phyloP scores from a whole-genome alignment of 148 eudicot species.

The Persicaria maculosa region DNA sequence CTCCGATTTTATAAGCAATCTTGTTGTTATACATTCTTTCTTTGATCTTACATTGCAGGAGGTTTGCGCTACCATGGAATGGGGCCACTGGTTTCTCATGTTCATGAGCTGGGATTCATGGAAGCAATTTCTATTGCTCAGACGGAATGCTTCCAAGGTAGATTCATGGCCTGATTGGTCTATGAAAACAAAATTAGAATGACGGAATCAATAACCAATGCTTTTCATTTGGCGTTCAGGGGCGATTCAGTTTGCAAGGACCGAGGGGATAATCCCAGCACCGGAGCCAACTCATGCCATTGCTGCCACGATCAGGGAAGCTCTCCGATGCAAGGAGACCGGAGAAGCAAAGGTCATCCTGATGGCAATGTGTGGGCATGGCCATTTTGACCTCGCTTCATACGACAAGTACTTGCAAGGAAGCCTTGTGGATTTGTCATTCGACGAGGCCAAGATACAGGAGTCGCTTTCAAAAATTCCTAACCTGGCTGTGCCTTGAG shows the following conservation, averaged over 20 bases:
- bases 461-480: conserved; percentile 66
- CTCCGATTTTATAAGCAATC: neutral
- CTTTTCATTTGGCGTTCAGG: conserved; percentile 31
- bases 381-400: conserved; percentile 84
- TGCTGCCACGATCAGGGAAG: conserved; percentile 91
- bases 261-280: conserved; percentile 91
- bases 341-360: conserved; percentile 85
- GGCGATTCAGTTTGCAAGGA: conserved; percentile 84
- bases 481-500: conserved; percentile 6
- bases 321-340: conserved; percentile 79
- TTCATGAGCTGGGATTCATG: conserved; percentile 79
- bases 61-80: conserved; percentile 96
- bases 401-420: conserved; percentile 83
- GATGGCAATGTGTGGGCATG: conserved; percentile 99
- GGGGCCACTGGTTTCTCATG: conserved; percentile 94
- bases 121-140: conserved; percentile 88
- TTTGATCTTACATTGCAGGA: conserved; percentile 30
- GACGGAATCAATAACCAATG: neutral
- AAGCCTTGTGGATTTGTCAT: conserved; percentile 62
- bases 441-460: conserved; percentile 46
- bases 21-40: neutral
- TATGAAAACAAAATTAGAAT: neutral
- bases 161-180: neutral
- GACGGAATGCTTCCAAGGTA: conserved; percentile 89
- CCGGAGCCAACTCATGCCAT: conserved; percentile 94